Percentiles rank a stretch among this genome's conserved stretches.
phyloP scores from a whole-genome alignment of 176 grass and related monocot genomes.

The Olyra latifolia region DNA sequence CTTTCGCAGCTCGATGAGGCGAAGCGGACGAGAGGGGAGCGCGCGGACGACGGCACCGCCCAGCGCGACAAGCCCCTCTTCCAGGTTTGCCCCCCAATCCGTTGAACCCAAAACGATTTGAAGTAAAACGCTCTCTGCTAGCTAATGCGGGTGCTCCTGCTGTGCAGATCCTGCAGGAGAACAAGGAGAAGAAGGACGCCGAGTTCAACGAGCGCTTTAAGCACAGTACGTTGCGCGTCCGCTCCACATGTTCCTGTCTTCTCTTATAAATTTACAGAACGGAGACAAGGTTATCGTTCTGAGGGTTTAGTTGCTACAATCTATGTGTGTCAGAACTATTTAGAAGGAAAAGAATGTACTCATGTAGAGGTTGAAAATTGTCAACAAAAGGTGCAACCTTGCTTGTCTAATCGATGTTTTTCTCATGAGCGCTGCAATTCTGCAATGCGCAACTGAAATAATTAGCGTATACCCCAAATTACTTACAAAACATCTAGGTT shows the following conservation, averaged over 20 bases:
- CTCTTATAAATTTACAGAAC: background rate
- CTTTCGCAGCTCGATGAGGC: conserved; percentile 66
- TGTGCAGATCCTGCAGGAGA: conserved; percentile 84
- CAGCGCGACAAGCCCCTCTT: conserved; percentile 85
- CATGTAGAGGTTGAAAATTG: background rate
- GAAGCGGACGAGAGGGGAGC: conserved; percentile 87
- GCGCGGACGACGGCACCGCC: conserved; percentile 86
- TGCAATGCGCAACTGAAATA: background rate
- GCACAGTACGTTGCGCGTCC: conserved; percentile 52
- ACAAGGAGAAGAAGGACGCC: conserved; percentile 96
- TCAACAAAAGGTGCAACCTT: background rate
- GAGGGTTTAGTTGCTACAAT: background rate
- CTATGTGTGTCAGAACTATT: background rate
- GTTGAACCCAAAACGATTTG: background rate
- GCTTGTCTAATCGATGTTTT: background rate
- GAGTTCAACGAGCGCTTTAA: conserved; percentile 99
- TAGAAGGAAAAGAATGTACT: background rate
- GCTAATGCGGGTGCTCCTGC: background rate
- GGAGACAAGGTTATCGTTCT: background rate
- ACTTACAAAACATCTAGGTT: background rate
- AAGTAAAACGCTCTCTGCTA: background rate
- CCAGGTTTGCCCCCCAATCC: conserved; percentile 41
- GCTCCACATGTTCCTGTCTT: background rate
- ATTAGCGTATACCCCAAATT: background rate
- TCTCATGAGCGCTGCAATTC: background rate